A percentile compares a stretch with the other conserved stretches of the same genome.
These are phyloP conservation scores for Acanthamoeba lenticulata DNA, from an alignment of 208 protist species.

Conservation along the genomic window DNA sequence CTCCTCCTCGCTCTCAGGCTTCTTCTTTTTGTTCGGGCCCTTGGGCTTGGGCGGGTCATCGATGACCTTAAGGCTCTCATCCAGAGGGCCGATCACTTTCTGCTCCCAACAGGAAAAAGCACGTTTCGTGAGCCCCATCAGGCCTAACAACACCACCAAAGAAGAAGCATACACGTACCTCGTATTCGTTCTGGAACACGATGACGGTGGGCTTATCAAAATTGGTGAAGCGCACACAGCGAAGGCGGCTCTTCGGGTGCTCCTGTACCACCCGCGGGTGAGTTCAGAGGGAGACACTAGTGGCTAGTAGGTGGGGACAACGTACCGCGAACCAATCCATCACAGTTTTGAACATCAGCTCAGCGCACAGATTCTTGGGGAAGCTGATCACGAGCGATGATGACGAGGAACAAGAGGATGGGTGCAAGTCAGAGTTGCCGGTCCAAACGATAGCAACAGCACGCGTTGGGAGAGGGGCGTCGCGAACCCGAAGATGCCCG, in stretches of 20 bases:
- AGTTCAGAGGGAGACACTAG: neutral
- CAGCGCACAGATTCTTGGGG: constrained; percentile 21
- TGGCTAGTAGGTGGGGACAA: neutral
- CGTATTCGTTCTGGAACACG: constrained; percentile 46
- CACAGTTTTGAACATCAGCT: constrained; percentile 60
- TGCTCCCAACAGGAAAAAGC: no score
- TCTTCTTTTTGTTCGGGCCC: constrained; percentile 18
- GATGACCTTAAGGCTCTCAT: neutral
- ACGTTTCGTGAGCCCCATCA: no score
- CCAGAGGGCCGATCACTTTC: constrained; percentile 1
- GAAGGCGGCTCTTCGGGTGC: constrained; percentile 10
- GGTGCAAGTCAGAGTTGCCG: neutral
- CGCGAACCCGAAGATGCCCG: constrained; percentile 38
- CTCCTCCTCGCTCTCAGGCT: neutral
- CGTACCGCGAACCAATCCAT: constrained; percentile 42
- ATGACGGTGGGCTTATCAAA: constrained; percentile 62
- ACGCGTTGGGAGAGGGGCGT: neutral
- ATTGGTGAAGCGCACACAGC: constrained; percentile 35
- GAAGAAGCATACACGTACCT: neutral
- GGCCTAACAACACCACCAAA: neutral
- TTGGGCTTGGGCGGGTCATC: constrained; percentile 49
- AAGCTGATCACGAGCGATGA: neutral
- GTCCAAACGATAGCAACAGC: neutral
- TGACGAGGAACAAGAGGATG: neutral
- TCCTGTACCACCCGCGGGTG: neutral